phyloP scores from a whole-genome alignment of 2,329 filamentous ascomycete genomes.

The Colletotrichum falcatum region DNA sequence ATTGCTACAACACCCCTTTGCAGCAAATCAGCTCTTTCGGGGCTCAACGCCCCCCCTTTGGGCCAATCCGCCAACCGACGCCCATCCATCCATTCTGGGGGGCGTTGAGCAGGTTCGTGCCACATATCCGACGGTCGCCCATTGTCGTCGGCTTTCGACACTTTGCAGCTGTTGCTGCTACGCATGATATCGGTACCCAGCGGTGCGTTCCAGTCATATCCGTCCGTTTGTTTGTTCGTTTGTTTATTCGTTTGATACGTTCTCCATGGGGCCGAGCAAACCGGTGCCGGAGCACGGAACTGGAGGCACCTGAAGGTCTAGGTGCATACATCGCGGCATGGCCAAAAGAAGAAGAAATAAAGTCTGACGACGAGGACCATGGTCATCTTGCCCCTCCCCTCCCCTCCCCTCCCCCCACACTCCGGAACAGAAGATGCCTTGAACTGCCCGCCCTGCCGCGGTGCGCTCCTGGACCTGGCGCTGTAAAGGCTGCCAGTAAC shows the following conservation, averaged over 20 bases:
- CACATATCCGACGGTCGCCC: conserved; percentile 11
- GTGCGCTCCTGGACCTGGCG: background rate
- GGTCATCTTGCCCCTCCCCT: background rate
- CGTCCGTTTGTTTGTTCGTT: background rate
- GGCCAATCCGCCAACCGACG: conserved; percentile 6
- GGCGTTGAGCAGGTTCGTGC: conserved; percentile 18
- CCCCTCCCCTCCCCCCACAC: conserved; percentile 31
- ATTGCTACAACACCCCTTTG: background rate
- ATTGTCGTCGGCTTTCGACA: background rate
- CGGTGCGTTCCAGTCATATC: conserved; percentile 1
- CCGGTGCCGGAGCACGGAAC: conserved; percentile 27
- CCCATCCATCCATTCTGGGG: background rate
- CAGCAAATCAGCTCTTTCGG: background rate
- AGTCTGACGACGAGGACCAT: no score
- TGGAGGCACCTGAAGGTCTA: conserved; percentile 18
- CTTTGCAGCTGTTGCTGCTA: background rate
- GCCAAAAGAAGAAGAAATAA: background rate
- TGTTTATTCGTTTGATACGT: conserved; percentile 20
- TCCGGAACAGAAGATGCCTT: conserved; percentile 9
- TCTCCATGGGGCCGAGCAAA: conserved; percentile 15
- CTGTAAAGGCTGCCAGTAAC: conserved; percentile 3
- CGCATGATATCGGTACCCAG: background rate
- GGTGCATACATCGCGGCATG: conserved; percentile 2
- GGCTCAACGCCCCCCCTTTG: conserved; percentile 4
- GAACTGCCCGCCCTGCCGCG: background rate